Percentiles rank a stretch among this genome's conserved stretches.
These are phyloP conservation scores for Aegilops sharonensis DNA, from an alignment of 176 grass and related monocot genomes.

Conservation along the genomic window DNA sequence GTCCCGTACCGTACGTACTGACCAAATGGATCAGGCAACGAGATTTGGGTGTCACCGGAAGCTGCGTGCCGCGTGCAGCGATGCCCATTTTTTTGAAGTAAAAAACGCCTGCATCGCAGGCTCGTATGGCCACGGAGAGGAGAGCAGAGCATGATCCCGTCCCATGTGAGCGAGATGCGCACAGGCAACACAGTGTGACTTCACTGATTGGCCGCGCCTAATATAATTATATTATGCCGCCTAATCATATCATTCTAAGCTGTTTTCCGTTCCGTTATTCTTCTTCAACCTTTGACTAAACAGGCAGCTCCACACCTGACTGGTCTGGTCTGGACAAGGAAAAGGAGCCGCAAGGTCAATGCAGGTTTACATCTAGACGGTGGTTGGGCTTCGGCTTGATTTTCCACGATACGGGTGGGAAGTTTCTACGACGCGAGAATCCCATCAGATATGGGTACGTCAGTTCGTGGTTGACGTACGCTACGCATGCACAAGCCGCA, in stretches of 20 bases:
- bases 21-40: constrained; percentile 11
- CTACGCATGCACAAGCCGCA: too few species aligned
- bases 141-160: too few species aligned
- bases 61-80: not conserved
- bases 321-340: not conserved
- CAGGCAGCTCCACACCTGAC: not conserved
- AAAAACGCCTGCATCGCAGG: too few species aligned
- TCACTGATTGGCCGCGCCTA: not conserved
- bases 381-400: not conserved
- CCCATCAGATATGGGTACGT: not conserved
- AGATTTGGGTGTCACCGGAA: constrained; percentile 1
- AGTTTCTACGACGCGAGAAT: constrained; percentile 30
- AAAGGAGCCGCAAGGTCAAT: not conserved
- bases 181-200: not conserved
- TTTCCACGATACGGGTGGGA: constrained; percentile 27
- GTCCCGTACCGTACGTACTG: not conserved
- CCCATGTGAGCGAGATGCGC: constrained; percentile 7
- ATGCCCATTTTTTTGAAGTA: too few species aligned
- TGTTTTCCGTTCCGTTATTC: not conserved
- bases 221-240: not conserved
- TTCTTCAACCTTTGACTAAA: constrained; percentile 20
- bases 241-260: not conserved
- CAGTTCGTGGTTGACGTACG: constrained; percentile 19
- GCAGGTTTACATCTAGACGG: not conserved
- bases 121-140: too few species aligned